phyloP scores from a whole-genome alignment of 768 basidiomycete species.

The Omphalotus guepiniiformis region DNA sequence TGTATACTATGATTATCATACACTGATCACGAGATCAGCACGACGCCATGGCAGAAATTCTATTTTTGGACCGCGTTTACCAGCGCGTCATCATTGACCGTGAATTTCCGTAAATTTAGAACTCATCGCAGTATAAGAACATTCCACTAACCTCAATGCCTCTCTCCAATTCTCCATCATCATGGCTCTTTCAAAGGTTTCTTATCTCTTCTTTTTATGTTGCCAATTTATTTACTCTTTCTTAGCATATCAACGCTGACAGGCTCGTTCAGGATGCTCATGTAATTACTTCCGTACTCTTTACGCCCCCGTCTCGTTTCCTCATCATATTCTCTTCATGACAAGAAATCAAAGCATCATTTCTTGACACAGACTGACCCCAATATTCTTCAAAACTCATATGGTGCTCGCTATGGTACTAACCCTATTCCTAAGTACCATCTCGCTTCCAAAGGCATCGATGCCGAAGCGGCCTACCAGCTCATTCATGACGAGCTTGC shows the following conservation, averaged over 20 bases:
- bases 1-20: no score
- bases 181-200: constrained; percentile 64
- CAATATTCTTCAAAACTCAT: constrained; percentile 36
- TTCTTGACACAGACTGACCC: constrained; percentile 30
- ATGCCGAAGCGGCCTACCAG: constrained; percentile 51
- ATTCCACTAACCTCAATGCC: not conserved
- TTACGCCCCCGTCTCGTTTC: constrained; percentile 1
- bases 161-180: constrained; percentile 8
- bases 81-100: no score
- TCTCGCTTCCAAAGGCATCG: constrained; percentile 52
- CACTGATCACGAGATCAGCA: no score
- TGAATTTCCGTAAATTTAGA: no score
- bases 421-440: constrained; percentile 66
- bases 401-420: constrained; percentile 65
- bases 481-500: constrained; percentile 60
- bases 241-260: constrained; percentile 66
- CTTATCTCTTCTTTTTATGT: not conserved
- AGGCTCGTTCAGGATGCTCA: constrained; percentile 54
- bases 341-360: constrained; percentile 38
- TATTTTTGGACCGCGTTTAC: no score
- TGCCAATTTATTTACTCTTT: constrained; percentile 3
- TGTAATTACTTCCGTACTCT: constrained; percentile 26
- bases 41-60: no score
- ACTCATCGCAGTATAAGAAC: no score
- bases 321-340: constrained; percentile 27